Base-by-base conservation (phyloP, 2,329 filamentous ascomycete genomes). In the Sarocladium brachiariae region DNA sequence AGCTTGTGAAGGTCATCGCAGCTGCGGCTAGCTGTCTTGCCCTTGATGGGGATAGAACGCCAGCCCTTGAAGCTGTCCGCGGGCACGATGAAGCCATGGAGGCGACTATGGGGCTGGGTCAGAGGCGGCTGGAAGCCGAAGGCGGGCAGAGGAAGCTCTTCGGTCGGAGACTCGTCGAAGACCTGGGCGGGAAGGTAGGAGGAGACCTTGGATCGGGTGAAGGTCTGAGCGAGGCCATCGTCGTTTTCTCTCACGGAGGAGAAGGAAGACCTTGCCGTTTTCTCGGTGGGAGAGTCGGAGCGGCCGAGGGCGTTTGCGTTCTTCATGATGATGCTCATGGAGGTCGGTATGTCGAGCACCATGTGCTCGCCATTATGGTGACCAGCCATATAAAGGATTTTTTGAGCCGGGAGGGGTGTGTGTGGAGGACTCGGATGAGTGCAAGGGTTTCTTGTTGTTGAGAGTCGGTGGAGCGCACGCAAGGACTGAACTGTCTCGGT, bases 221-320 rank as follows among this genome's bases (percentile, higher is more conserved):
- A 85, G 51, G 76, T 78, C 68, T 85, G 81, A 51, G 77, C 74
- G 25, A 82, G 65, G 53, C 76, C 75, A 57, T 74, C 71, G 60
- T 80, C 77, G 62, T 77, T 75, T 68, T 83, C 79, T 54, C 79
- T 72, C 53, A 83, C 78, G 41, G 79, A 83, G 25, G 79, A 82
- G 66, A 83, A 83, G 52, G 79, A 83, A 25, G 76, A 76, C 53
- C 78, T 75, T 4, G 65, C 67, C 49, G 63, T 68, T 57, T 65
- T 64, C 48, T 71, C 67, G 53, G 61, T 63, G 50, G 68, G 67
- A 43, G 68, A 69, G 50, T 61, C 59, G 52, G 65, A 61, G 31
- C 65, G 62, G 48, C 65, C 63, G 66, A 69, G 69, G 55, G 62
- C 69, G 59, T 59, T 58, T 57, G 67, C 66, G 56, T 62, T 59